phyloP scores from a whole-genome alignment of 768 basidiomycete genomes.

The Rhizopogon salebrosus region DNA sequence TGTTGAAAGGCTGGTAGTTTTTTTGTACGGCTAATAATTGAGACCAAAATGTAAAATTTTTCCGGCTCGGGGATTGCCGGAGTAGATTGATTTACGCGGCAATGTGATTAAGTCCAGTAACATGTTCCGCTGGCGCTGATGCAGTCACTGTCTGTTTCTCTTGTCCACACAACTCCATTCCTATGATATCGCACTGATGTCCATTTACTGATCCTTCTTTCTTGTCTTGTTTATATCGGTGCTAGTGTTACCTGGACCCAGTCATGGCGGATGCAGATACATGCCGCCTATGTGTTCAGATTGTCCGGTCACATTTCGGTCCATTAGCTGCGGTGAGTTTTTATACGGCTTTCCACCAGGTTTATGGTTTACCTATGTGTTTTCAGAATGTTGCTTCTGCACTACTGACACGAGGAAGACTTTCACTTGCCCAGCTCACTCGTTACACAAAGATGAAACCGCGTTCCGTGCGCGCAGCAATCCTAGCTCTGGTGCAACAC shows the following conservation, averaged over 20 bases:
- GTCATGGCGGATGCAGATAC: constrained; percentile 64
- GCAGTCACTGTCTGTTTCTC: too few species aligned
- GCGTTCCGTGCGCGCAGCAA: constrained; percentile 59
- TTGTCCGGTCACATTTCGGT: constrained; percentile 63
- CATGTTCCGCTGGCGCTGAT: too few species aligned
- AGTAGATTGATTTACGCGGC: too few species aligned
- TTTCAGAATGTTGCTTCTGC: constrained; percentile 65
- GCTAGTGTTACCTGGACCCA: background rate
- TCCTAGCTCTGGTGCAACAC: constrained; percentile 84
- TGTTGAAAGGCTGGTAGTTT: too few species aligned
- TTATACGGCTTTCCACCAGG: background rate
- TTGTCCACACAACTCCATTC: too few species aligned
- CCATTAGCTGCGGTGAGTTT: constrained; percentile 55
- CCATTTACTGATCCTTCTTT: too few species aligned
- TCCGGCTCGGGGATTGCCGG: too few species aligned
- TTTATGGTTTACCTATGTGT: constrained; percentile 1
- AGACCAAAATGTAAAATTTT: too few species aligned
- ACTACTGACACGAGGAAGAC: constrained; percentile 76
- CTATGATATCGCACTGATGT: too few species aligned
- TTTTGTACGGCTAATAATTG: too few species aligned
- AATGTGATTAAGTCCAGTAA: too few species aligned
- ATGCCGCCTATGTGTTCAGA: constrained; percentile 53
- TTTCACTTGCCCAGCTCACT: constrained; percentile 64
- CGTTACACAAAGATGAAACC: constrained; percentile 66
- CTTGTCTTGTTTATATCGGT: too few species aligned